Conservation (phyloP, 768 basidiomycete species). For the Boletus vinaceobasis region DNA sequence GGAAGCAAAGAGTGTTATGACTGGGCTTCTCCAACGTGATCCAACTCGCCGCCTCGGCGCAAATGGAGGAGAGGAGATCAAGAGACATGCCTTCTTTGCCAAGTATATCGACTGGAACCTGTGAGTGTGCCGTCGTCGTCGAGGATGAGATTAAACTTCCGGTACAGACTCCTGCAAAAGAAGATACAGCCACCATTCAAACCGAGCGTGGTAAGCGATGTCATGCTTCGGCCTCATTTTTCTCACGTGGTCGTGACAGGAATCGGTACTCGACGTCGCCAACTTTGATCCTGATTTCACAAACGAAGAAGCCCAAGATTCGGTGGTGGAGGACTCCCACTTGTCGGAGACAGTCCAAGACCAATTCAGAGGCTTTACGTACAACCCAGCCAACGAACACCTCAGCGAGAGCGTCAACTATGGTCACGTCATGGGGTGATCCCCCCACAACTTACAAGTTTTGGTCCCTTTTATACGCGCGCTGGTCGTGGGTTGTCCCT, state of each 20-base stretch:
- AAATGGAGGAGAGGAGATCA: conserved; percentile 93
- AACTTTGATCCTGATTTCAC: conserved; percentile 99
- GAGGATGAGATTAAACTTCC: background rate
- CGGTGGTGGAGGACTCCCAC: conserved; percentile 90
- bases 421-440: conserved; percentile 33
- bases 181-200: conserved; percentile 98
- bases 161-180: conserved; percentile 70
- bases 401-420: conserved; percentile 82
- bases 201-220: conserved; percentile 77
- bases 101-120: conserved; percentile 90
- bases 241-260: conserved; percentile 39
- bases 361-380: conserved; percentile 90
- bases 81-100: conserved; percentile 91
- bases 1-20: conserved; percentile 89
- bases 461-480: background rate
- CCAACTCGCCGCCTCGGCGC: conserved; percentile 85
- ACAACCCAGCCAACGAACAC: conserved; percentile 81
- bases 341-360: conserved; percentile 96
- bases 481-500: conserved; percentile 19
- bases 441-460: background rate
- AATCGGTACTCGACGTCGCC: conserved; percentile 90
- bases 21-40: conserved; percentile 83
- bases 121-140: conserved; percentile 36
- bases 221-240: background rate
- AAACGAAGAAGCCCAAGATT: conserved; percentile 90